Evolutionary conservation across 176 grass and related monocot genomes (phyloP).

Genomic region (Phoenix dactylifera): DNA sequence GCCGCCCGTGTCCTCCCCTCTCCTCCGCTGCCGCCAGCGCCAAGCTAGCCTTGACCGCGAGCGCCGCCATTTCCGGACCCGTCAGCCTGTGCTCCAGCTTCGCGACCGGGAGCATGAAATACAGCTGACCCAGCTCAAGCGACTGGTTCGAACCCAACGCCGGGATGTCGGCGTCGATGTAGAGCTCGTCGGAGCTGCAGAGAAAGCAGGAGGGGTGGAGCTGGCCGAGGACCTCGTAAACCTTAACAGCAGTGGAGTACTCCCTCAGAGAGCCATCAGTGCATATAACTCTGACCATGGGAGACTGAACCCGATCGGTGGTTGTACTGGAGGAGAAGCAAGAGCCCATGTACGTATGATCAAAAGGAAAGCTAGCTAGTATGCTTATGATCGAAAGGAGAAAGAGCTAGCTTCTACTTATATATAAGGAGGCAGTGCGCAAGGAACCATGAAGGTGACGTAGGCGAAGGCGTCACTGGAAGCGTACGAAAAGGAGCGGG

Average conservation of each 20-base stretch:
- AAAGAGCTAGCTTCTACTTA: too few species aligned
- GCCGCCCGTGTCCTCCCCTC: neutral
- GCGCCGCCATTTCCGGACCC: slow-evolving; percentile 43
- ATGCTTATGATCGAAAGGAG: too few species aligned
- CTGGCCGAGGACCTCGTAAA: slow-evolving; percentile 23
- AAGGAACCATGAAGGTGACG: too few species aligned
- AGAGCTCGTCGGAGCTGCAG: slow-evolving; percentile 67
- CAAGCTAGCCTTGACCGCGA: slow-evolving; percentile 40
- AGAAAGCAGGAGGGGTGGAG: slow-evolving; percentile 21
- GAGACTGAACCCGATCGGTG: neutral
- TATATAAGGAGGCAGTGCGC: too few species aligned
- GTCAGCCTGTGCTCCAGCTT: slow-evolving; percentile 25
- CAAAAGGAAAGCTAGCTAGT: too few species aligned
- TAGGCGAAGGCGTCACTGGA: too few species aligned
- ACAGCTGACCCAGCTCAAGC: slow-evolving; percentile 38
- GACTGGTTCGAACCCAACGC: slow-evolving; percentile 20
- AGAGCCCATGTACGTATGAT: slow-evolving; percentile 31
- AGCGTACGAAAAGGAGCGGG: too few species aligned
- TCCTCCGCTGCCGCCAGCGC: slow-evolving; percentile 9
- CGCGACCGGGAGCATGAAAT: slow-evolving; percentile 43
- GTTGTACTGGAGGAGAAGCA: slow-evolving; percentile 24
- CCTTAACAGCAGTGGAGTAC: slow-evolving; percentile 20
- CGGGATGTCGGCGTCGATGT: slow-evolving; percentile 21
- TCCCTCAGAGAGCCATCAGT: slow-evolving; percentile 33
- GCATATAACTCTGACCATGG: slow-evolving; percentile 45